These are phyloP conservation scores for Talaromyces piceae DNA, from an alignment of 2,329 filamentous ascomycete genomes.

Conservation along the genomic window DNA sequence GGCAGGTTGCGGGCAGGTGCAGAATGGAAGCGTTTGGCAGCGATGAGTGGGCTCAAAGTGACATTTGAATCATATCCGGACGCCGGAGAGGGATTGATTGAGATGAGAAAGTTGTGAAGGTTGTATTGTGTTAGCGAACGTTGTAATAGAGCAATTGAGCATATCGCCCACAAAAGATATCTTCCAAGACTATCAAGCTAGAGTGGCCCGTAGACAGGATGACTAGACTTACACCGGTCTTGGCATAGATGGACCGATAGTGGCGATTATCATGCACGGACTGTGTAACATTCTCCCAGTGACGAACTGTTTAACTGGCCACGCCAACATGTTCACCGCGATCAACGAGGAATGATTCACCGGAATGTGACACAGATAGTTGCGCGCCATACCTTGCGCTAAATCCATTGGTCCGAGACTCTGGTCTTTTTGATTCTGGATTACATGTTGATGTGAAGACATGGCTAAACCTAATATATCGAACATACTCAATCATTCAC, in stretches of 20 bases:
- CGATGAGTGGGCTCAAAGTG: constrained; percentile 24
- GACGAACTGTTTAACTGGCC: too few species aligned
- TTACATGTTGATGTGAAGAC: neutral
- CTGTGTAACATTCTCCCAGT: neutral
- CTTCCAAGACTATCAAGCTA: neutral
- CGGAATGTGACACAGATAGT: neutral
- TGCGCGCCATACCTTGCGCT: neutral
- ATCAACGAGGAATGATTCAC: neutral
- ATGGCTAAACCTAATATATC: neutral
- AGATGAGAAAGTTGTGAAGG: constrained; percentile 25
- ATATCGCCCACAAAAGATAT: too few species aligned
- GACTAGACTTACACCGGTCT: too few species aligned
- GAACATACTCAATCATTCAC: too few species aligned
- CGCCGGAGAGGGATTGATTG: constrained; percentile 27
- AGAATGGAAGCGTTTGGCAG: constrained; percentile 30
- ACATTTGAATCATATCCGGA: constrained; percentile 29
- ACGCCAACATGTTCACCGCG: too few species aligned
- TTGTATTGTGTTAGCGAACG: neutral
- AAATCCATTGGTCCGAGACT: neutral
- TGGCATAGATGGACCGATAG: neutral
- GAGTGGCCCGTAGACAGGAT: too few species aligned
- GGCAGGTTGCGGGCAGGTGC: constrained; percentile 26
- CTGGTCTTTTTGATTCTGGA: neutral
- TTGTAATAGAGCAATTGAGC: neutral
- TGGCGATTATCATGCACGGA: neutral